Evolutionary conservation across 2,329 filamentous ascomycete genomes (phyloP).

Genomic region (Neurospora sp.): DNA sequence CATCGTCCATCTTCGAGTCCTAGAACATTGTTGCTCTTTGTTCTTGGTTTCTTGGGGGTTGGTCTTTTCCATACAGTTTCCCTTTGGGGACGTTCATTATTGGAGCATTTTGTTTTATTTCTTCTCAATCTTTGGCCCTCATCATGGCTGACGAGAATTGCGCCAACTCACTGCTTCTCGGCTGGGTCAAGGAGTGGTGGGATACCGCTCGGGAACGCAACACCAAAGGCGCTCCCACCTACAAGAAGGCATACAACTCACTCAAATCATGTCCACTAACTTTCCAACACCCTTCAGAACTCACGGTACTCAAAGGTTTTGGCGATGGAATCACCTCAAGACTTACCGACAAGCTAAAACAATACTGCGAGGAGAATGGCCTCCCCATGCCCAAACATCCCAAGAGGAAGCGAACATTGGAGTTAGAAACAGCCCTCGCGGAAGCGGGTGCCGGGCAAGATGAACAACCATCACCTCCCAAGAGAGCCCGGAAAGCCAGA

Average conservation of each 20-base stretch:
- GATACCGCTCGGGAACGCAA: slow-evolving; percentile 59
- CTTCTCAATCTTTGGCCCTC: not conserved
- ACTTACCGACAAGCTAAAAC: slow-evolving; percentile 50
- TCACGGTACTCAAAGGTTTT: slow-evolving; percentile 62
- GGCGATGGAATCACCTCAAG: slow-evolving; percentile 62
- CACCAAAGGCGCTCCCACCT: slow-evolving; percentile 60
- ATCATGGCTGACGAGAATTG: slow-evolving; percentile 29
- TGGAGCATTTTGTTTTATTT: not conserved
- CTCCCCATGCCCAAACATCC: slow-evolving; percentile 56
- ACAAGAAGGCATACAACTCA: slow-evolving; percentile 66
- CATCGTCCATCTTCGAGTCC: not conserved
- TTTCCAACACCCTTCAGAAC: slow-evolving; percentile 63
- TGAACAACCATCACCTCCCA: slow-evolving; percentile 33
- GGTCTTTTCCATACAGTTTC: no score
- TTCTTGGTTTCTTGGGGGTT: not conserved
- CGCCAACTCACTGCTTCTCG: slow-evolving; percentile 60
- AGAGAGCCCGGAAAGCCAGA: slow-evolving; percentile 50
- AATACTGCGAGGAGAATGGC: slow-evolving; percentile 56
- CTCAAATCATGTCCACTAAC: slow-evolving; percentile 63
- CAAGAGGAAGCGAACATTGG: slow-evolving; percentile 28
- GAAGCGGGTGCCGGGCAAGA: slow-evolving; percentile 26
- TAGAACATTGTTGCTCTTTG: not conserved
- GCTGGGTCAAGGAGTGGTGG: slow-evolving; percentile 70
- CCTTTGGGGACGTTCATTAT: no score
- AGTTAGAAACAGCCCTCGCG: slow-evolving; percentile 21